phyloP scores from a whole-genome alignment of 1,139 yeast genomes.

The Saccharomyces hybrid region DNA sequence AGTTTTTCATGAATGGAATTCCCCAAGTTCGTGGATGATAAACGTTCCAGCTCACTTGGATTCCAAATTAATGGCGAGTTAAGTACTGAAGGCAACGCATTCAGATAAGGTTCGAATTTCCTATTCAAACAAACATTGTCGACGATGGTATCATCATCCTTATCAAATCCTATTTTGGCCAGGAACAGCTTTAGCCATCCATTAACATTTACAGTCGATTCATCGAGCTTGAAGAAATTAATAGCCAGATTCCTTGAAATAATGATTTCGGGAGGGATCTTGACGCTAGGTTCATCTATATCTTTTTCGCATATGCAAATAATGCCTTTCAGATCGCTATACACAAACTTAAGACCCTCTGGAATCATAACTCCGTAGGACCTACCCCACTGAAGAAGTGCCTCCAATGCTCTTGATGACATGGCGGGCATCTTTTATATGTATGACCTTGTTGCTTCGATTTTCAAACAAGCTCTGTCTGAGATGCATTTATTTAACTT shows the following conservation, averaged over 20 bases:
- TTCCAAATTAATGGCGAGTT: conserved; percentile 64
- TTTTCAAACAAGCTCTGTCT: neutral
- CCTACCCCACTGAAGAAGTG: neutral
- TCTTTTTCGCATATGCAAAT: conserved; percentile 1
- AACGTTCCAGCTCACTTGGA: conserved; percentile 40
- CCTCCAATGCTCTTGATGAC: neutral
- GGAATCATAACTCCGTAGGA: conserved; percentile 1
- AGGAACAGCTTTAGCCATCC: conserved; percentile 43
- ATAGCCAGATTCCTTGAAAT: conserved; percentile 40
- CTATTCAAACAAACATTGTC: conserved; percentile 11
- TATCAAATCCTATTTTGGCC: conserved; percentile 38
- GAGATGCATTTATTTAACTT: neutral
- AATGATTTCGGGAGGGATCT: conserved; percentile 37
- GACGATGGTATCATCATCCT: conserved; percentile 14
- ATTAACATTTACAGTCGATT: conserved; percentile 22
- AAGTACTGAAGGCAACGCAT: conserved; percentile 48
- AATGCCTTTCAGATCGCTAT: neutral
- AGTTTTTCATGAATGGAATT: conserved; percentile 33
- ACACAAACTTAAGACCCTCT: conserved; percentile 7
- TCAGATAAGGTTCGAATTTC: conserved; percentile 44
- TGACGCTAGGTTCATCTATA: conserved; percentile 20
- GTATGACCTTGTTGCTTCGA: neutral
- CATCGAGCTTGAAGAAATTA: conserved; percentile 29
- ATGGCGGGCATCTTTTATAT: neutral
- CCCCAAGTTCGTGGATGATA: conserved; percentile 55